Evolutionary conservation across 345 rosid species (phyloP), one percentile per base, ranked within the genome.

Genomic region (Eucalyptus curtisii): DNA sequence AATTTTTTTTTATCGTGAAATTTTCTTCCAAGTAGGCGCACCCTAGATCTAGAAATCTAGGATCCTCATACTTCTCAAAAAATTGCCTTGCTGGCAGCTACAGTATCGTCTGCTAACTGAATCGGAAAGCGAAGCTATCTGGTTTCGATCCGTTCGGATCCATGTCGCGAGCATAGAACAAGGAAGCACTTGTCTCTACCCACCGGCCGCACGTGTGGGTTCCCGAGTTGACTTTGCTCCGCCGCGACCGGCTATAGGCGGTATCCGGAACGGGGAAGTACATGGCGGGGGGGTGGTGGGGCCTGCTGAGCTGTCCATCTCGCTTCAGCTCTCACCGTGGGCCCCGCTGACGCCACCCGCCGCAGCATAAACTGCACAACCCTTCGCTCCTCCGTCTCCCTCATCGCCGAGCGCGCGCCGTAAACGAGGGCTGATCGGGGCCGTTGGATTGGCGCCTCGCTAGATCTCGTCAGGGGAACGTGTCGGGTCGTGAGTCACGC

Each of bases 1-100:
- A 52, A 7, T 0, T 19, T 52, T 52, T 52, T 19, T 52, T 52
- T 4, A 52, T 20, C 0, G 25, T 20, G 57, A 52, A 52, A 7
- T 1, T 52, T 52, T 52, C 0, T 1, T 52, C 5, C 57, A 52
- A 52, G 57, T 20, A 20, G 57, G 20, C 10, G 57, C 57, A 52
- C 57, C 57, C 19, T 52, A 7, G 20, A 20, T 52, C 25, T 52
- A 7, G 57, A 52, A 52, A 19, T 20, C 57, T 20, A 52, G 57
- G 57, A 52, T 52, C 57, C 57, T 52, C 57, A 52, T 52, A 7
- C 55, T 52, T 52, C 20, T 20, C 57, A 24, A 20, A 52, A 52
- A 52, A 52, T 52, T 52, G 25, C 25, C 10, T 8, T 3, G 57
- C 5, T 3, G 57, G 57, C 25, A 2, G 57, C 57, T 61, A 55